Evolutionary conservation across 805 yeast genomes (phyloP).

Genomic region (Ogataea salicorniae): DNA sequence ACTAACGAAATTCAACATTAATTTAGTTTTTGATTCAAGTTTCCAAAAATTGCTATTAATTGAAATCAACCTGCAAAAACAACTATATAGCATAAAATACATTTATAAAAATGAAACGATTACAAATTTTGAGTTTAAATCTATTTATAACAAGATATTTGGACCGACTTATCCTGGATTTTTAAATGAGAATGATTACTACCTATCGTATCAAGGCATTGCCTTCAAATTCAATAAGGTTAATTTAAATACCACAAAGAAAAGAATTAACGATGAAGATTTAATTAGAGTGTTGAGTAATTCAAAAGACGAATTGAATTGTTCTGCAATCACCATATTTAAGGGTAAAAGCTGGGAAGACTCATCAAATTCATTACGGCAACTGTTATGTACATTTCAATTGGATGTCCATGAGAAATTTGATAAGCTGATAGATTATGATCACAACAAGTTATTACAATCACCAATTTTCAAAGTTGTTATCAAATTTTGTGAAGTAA

Average conservation of each 20-base stretch:
- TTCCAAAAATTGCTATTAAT: constrained; percentile 25
- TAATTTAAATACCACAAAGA: not conserved
- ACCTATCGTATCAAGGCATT: constrained; percentile 52
- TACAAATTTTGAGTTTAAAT: constrained; percentile 30
- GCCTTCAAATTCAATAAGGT: constrained; percentile 40
- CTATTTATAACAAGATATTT: constrained; percentile 49
- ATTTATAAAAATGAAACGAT: constrained; percentile 21
- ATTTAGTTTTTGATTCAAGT: constrained; percentile 23
- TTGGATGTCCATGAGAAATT: not conserved
- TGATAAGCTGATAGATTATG: too few relatives aligned
- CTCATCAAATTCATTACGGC: constrained; percentile 2
- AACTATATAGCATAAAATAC: constrained; percentile 10
- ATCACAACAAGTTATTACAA: not conserved
- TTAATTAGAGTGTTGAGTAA: constrained; percentile 23
- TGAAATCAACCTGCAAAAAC: constrained; percentile 17
- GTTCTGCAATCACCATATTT: constrained; percentile 36
- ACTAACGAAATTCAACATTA: constrained; percentile 17
- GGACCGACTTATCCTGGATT: constrained; percentile 62
- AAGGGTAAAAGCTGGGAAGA: constrained; percentile 35
- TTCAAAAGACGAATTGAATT: constrained; percentile 30
- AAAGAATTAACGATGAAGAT: constrained; percentile 6
- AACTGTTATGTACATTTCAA: not conserved
- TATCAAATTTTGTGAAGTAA: constrained; percentile 9
- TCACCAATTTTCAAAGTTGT: constrained; percentile 7
- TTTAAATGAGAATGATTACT: constrained; percentile 31